Conservation (phyloP, 352 stramenopile genomes). For the Plasmopara muralis region DNA sequence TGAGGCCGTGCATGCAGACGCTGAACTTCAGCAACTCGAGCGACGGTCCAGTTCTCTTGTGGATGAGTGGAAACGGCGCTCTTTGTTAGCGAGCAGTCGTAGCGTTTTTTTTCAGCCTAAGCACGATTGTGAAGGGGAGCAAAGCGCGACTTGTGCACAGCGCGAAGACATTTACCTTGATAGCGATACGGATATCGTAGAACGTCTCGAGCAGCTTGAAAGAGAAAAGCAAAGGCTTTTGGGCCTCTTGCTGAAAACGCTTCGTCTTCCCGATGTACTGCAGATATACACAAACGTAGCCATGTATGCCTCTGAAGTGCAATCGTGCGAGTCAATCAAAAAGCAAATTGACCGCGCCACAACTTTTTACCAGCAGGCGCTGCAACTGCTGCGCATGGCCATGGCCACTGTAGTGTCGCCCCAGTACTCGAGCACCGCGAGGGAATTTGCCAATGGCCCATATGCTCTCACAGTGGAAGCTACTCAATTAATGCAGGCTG, state of each 20-base stretch:
- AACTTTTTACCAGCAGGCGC: constrained; percentile 51
- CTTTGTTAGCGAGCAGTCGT: constrained; percentile 20
- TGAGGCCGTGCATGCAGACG: constrained; percentile 43
- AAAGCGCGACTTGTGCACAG: constrained; percentile 9
- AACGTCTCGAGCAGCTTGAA: constrained; percentile 43
- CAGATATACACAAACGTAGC: constrained; percentile 70
- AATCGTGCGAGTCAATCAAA: constrained; percentile 60
- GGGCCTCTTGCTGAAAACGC: constrained; percentile 31
- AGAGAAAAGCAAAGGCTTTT: constrained; percentile 57
- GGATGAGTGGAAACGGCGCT: constrained; percentile 37
- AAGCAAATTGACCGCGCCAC: constrained; percentile 57
- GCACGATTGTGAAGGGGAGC: constrained; percentile 17
- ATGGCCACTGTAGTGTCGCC: constrained; percentile 56
- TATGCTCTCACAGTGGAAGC: constrained; percentile 66
- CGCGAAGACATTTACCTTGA: constrained; percentile 16
- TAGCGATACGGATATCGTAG: constrained; percentile 22
- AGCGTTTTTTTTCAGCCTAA: constrained; percentile 15
- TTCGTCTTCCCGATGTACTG: constrained; percentile 44
- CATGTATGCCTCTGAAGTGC: constrained; percentile 64
- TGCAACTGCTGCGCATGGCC: constrained; percentile 59
- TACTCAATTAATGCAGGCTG: constrained; percentile 55
- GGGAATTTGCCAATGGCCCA: constrained; percentile 61
- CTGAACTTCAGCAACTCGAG: constrained; percentile 51
- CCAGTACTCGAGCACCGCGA: constrained; percentile 56
- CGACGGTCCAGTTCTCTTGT: constrained; percentile 43